These are phyloP conservation scores for Leccinum solheimii DNA, from an alignment of 1,284 basidiomycete genomes.

Conservation along the genomic window DNA sequence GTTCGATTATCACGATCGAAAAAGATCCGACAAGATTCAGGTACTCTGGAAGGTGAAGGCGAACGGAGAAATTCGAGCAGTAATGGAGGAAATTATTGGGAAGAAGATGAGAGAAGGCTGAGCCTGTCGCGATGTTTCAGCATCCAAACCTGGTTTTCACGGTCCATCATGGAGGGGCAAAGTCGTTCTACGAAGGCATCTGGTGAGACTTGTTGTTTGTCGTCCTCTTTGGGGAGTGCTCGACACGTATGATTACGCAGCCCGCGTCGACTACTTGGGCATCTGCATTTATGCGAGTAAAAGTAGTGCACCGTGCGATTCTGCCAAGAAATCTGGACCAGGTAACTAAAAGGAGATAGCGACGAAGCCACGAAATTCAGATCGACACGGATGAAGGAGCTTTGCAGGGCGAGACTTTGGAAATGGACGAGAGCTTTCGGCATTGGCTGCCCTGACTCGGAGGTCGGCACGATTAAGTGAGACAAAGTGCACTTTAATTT, in stretches of 20 bases:
- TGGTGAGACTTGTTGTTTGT: slow-evolving; percentile 6
- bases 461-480: background rate
- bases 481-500: background rate
- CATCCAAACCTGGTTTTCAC: slow-evolving; percentile 6
- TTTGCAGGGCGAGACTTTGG: background rate
- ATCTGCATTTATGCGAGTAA: slow-evolving; percentile 6
- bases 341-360: background rate
- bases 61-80: background rate
- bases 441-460: background rate
- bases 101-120: slow-evolving; percentile 5
- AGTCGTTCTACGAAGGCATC: slow-evolving; percentile 16
- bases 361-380: background rate
- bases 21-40: background rate
- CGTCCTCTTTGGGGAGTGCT: background rate
- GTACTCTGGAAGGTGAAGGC: slow-evolving; percentile 1
- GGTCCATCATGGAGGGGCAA: slow-evolving; percentile 15
- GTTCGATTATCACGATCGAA: background rate
- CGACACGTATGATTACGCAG: slow-evolving; percentile 16
- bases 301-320: background rate
- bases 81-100: background rate
- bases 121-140: slow-evolving; percentile 10
- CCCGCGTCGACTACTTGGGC: slow-evolving; percentile 6
- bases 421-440: background rate
- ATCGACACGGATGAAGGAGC: background rate
- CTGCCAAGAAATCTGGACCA: slow-evolving; percentile 2